Percentiles rank a stretch among this genome's conserved stretches.
Evolutionary conservation across 2,329 filamentous ascomycete genomes (phyloP).

Genomic region (Seiridium cupressi): DNA sequence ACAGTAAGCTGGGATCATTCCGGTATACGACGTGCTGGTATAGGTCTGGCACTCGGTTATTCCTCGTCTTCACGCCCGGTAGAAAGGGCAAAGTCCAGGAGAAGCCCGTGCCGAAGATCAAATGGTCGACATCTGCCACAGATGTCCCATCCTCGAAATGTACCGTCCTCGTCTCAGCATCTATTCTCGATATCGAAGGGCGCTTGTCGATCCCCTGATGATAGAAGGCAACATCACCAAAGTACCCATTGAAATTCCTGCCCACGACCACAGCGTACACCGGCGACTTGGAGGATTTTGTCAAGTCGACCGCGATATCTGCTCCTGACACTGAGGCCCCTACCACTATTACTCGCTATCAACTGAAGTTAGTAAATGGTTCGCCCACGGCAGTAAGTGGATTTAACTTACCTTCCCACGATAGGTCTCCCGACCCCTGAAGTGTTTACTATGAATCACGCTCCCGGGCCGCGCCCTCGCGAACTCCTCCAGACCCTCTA

Average conservation of each 20-base stretch:
- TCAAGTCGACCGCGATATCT: conserved; percentile 41
- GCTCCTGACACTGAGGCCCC: conserved; percentile 64
- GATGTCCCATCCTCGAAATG: conserved; percentile 55
- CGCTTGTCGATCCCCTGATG: conserved; percentile 19
- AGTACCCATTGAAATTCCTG: conserved; percentile 24
- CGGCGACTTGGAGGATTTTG: conserved; percentile 14
- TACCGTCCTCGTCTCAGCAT: conserved; percentile 38
- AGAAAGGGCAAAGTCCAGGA: conserved; percentile 63
- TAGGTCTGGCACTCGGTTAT: conserved; percentile 54
- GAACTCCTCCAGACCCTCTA: conserved; percentile 47
- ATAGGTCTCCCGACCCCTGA: conserved; percentile 43
- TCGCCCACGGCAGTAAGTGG: background rate
- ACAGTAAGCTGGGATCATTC: conserved; percentile 52
- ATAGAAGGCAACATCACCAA: conserved; percentile 23
- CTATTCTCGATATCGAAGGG: conserved; percentile 47
- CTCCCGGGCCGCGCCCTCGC: conserved; percentile 44
- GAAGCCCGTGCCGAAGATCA: conserved; percentile 68
- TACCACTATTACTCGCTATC: conserved; percentile 56
- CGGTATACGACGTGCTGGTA: conserved; percentile 59
- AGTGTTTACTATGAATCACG: conserved; percentile 55
- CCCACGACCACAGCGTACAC: conserved; percentile 24
- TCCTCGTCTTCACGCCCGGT: conserved; percentile 46
- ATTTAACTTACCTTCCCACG: conserved; percentile 37
- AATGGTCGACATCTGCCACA: conserved; percentile 53
- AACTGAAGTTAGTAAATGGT: background rate